These are phyloP conservation scores for Calamus simplicifolius DNA, from an alignment of 176 grass and related monocot genomes.

Conservation along the genomic window DNA sequence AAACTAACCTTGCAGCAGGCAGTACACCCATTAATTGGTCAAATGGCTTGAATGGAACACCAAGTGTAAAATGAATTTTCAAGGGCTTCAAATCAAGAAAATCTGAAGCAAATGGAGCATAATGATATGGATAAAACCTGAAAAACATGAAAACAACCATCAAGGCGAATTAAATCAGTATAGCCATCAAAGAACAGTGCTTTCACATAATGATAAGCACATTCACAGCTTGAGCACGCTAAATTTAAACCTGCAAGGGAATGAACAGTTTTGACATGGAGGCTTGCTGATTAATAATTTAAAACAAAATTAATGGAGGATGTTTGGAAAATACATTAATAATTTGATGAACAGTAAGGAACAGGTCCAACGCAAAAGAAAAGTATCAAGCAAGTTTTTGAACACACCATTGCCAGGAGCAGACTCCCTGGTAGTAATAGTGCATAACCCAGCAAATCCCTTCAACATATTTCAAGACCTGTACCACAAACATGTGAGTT, in stretches of 20 bases:
- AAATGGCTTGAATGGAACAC: slow-evolving; percentile 44
- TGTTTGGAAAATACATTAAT: too few relatives aligned
- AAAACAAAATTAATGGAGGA: too few relatives aligned
- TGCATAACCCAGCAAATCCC: slow-evolving; percentile 26
- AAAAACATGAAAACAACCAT: background rate
- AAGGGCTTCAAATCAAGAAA: slow-evolving; percentile 27
- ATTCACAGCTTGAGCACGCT: too few relatives aligned
- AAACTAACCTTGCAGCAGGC: slow-evolving; percentile 31
- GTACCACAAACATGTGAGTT: background rate
- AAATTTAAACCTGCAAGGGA: too few relatives aligned
- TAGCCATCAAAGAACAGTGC: too few relatives aligned
- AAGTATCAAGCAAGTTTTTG: background rate
- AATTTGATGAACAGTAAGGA: too few relatives aligned
- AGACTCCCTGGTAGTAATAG: slow-evolving; percentile 24
- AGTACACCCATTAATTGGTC: slow-evolving; percentile 44
- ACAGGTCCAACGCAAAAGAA: background rate
- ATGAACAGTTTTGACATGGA: too few relatives aligned
- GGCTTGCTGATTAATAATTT: too few relatives aligned
- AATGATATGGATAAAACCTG: slow-evolving; percentile 50
- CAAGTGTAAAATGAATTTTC: slow-evolving; percentile 30
- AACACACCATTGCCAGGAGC: slow-evolving; percentile 27
- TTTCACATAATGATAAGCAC: too few relatives aligned
- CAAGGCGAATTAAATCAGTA: too few relatives aligned
- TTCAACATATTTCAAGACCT: slow-evolving; percentile 23
- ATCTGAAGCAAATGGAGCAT: slow-evolving; percentile 49